Evolutionary conservation across 2,329 filamentous ascomycete species (phyloP).

Genomic region (Fusarium burgessii): DNA sequence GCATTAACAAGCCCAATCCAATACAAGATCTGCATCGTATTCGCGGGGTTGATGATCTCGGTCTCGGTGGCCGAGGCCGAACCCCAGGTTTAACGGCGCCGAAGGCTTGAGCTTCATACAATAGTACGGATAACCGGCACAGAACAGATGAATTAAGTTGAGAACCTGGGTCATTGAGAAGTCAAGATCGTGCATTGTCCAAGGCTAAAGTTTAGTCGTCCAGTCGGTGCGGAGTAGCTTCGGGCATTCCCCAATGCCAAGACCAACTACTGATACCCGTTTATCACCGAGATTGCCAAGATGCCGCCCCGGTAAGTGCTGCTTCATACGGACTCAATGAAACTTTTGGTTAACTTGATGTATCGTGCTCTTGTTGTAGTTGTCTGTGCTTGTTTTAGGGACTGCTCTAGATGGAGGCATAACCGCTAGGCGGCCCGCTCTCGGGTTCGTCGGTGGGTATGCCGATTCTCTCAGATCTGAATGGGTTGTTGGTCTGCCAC

Average conservation of each 20-base stretch:
- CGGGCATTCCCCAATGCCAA: constrained; percentile 7
- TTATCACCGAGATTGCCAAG: background rate
- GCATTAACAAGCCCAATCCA: constrained; percentile 16
- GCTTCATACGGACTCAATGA: background rate
- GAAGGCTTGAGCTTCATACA: background rate
- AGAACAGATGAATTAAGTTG: background rate
- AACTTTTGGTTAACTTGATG: fast-evolving
- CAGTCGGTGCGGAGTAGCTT: background rate
- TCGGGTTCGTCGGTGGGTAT: too few relatives aligned
- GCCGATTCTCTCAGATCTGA: background rate
- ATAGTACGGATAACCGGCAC: background rate
- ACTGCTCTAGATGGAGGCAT: background rate
- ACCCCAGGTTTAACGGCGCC: background rate
- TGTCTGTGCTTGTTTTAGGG: too few relatives aligned
- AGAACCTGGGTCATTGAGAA: background rate
- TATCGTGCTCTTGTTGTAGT: too few relatives aligned
- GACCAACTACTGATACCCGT: background rate
- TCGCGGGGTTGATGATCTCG: constrained; percentile 10
- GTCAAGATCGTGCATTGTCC: background rate
- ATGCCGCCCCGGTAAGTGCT: background rate
- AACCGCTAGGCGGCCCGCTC: background rate
- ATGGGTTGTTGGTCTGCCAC: background rate
- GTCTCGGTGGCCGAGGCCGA: constrained; percentile 19
- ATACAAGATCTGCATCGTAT: constrained; percentile 18
- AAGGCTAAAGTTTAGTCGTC: background rate